phyloP scores from a whole-genome alignment of 106 monocot species.

The Dactylorhiza incarnata region DNA sequence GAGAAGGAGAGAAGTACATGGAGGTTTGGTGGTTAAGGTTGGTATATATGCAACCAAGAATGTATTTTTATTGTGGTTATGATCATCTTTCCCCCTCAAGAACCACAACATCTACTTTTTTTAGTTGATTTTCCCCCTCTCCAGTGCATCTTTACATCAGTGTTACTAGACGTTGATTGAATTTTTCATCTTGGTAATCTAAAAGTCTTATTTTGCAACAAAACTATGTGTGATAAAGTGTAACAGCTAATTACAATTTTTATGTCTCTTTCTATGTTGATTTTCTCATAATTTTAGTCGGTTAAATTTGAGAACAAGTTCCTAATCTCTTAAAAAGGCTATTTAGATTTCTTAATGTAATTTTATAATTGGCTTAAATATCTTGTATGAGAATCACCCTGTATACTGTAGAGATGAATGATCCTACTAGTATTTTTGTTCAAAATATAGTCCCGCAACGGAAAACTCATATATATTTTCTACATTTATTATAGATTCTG shows the following conservation, averaged over 20 bases:
- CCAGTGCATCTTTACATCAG: background rate
- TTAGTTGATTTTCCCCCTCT: background rate
- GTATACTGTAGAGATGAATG: background rate
- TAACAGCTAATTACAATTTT: background rate
- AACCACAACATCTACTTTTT: background rate
- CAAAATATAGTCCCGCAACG: no score
- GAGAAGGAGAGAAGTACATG: slow-evolving; percentile 89
- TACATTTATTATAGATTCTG: no score
- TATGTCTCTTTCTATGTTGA: background rate
- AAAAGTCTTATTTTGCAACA: background rate
- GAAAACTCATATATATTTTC: no score
- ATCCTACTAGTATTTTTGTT: background rate
- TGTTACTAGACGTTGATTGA: background rate
- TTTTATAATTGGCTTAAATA: background rate
- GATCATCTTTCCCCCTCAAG: background rate
- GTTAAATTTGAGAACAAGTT: background rate
- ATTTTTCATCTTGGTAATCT: background rate
- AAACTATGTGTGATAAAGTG: background rate
- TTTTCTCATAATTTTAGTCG: background rate
- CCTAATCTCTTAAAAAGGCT: background rate
- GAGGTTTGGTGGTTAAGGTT: slow-evolving; percentile 95
- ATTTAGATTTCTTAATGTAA: background rate
- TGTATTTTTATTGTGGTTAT: background rate
- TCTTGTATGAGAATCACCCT: background rate
- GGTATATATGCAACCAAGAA: background rate